Percentiles rank a stretch among this genome's conserved stretches.
phyloP scores from a whole-genome alignment of 768 basidiomycete species.

The Kwoniella mangroviensis region DNA sequence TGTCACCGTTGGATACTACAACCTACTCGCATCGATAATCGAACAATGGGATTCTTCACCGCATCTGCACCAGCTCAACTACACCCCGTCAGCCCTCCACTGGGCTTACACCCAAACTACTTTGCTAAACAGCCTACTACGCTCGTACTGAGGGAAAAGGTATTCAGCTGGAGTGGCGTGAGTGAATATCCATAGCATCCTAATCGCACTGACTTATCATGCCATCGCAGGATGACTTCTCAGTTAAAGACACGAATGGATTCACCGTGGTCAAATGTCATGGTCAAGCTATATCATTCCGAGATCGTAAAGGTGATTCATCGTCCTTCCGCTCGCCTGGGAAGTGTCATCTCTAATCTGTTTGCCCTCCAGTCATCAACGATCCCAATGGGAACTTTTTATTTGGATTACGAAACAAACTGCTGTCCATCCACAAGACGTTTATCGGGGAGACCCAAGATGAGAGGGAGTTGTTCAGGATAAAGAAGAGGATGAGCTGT shows the following conservation, averaged over 20 bases:
- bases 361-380: slow-evolving; percentile 40
- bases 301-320: slow-evolving; percentile 52
- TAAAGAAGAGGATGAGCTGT: slow-evolving; percentile 41
- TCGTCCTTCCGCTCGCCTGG: neutral
- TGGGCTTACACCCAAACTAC: slow-evolving; percentile 51
- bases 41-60: slow-evolving; percentile 47
- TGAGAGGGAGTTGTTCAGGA: slow-evolving; percentile 46
- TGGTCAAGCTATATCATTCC: slow-evolving; percentile 47
- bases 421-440: slow-evolving; percentile 45
- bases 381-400: slow-evolving; percentile 49
- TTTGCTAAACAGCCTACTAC: slow-evolving; percentile 48
- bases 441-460: slow-evolving; percentile 41
- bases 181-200: slow-evolving; percentile 7
- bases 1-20: neutral
- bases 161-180: slow-evolving; percentile 52
- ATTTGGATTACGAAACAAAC: slow-evolving; percentile 50
- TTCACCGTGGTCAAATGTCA: slow-evolving; percentile 42
- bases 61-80: slow-evolving; percentile 34
- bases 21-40: neutral
- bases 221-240: slow-evolving; percentile 50
- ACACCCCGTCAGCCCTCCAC: slow-evolving; percentile 44
- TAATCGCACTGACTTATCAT: neutral
- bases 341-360: neutral
- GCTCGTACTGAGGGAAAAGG: slow-evolving; percentile 53
- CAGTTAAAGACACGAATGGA: slow-evolving; percentile 51